Base-by-base conservation (phyloP, 2,329 filamentous ascomycete genomes). In the Phoma sp. region DNA sequence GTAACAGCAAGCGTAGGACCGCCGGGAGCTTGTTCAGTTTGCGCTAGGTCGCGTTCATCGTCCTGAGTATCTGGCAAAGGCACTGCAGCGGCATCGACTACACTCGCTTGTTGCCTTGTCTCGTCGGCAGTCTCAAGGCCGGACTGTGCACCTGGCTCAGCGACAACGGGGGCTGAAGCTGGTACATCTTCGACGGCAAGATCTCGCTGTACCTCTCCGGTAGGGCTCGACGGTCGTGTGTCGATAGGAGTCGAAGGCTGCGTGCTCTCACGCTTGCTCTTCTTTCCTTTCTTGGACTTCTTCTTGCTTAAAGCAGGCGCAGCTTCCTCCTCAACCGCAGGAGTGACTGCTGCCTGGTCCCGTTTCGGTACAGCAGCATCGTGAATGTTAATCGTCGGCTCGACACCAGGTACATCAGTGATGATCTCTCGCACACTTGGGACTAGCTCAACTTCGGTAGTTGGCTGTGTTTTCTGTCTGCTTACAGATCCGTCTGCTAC, bases 281-380 rank as follows among this genome's bases (percentile, higher is more conserved):
- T 69, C 59, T 71, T 71, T 3, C 29, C 49, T 43, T 70, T 73
- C 45, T 71, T 72, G 31, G 55, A 50, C 57, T 71, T 70, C 55
- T 63, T 71, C 55, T 66, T 69, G 37, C 50, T 51, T 6, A 61
- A 41, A 17, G 45, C 32, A 33, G 54, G 36, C 15, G 48, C 43
- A 15, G 22, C 21, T 17, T 46, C 55, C 25, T 60, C 54, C n/a
- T 51, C 43, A 25, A 32, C 15, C 12, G 12, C 13, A 7, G 45
- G 38, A 27, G 37, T 6, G 13, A 29, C 27, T 8, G 21, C 17
- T 38, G 21, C 25, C 24, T 31, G n/a, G 2, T 10, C 15, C 1
- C 7, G 4, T n/a, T 31, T 21, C 19, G 25, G n/a, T 17, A 9
- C 25, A 12, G 7, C 40, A 31, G 25, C 38, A 27, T 51, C 25